Conservation (phyloP, 2,329 filamentous ascomycete genomes). For the Beauveria caledonica region DNA sequence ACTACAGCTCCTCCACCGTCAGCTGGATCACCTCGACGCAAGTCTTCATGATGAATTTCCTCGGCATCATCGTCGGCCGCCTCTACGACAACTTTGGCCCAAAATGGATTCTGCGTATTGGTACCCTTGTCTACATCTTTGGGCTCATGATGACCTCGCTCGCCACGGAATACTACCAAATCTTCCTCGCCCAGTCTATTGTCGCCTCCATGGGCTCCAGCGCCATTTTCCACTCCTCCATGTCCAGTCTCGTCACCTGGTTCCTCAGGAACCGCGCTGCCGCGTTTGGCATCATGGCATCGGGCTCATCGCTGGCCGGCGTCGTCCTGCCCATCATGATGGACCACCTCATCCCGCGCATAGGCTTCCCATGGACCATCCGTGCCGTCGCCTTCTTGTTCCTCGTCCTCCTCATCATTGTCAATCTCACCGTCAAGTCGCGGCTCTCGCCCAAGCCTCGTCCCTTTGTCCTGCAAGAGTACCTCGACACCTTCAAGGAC, state of each 20-base stretch:
- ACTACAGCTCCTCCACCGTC: constrained; percentile 42
- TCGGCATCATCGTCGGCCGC: constrained; percentile 46
- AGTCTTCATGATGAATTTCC: constrained; percentile 39
- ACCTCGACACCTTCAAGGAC: constrained; percentile 38
- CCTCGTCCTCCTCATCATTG: constrained; percentile 27
- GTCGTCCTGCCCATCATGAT: constrained; percentile 53
- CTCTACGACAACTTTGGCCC: constrained; percentile 60
- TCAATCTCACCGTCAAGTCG: constrained; percentile 29
- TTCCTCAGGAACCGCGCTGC: constrained; percentile 43
- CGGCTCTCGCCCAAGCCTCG: constrained; percentile 36
- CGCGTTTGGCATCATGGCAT: constrained; percentile 45
- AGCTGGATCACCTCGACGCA: constrained; percentile 54
- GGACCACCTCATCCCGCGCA: constrained; percentile 40
- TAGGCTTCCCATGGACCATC: constrained; percentile 42
- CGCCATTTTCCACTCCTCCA: constrained; percentile 34
- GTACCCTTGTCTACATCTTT: constrained; percentile 50
- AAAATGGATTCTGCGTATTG: constrained; percentile 43
- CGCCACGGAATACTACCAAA: constrained; percentile 34
- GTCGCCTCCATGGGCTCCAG: constrained; percentile 33
- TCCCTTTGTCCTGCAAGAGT: constrained; percentile 38
- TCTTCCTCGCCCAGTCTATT: constrained; percentile 35
- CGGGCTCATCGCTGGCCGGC: constrained; percentile 47
- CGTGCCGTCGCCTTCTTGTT: constrained; percentile 39
- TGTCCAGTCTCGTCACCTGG: constrained; percentile 40
- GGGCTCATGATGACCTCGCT: constrained; percentile 58